Percentiles rank a stretch among this genome's conserved stretches.
These are phyloP conservation scores for Candida silvicultrix DNA, from an alignment of 805 yeast genomes.

Conservation along the genomic window DNA sequence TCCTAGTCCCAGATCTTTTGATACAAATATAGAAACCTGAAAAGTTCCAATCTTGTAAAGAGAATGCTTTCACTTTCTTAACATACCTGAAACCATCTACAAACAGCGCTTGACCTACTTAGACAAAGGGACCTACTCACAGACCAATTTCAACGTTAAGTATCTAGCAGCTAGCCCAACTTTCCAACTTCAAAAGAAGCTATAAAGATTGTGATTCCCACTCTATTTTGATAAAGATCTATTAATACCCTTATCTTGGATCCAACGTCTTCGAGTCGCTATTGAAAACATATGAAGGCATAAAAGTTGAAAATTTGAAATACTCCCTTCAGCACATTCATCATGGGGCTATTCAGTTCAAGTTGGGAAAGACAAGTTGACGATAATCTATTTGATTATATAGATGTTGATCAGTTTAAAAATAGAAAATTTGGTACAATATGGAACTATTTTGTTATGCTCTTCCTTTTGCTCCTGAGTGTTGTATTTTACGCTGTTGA, in stretches of 20 bases:
- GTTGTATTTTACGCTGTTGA: constrained; percentile 58
- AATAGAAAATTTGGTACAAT: constrained; percentile 39
- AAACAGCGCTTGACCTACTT: too few species aligned
- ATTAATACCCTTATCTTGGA: too few species aligned
- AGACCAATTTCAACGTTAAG: too few species aligned
- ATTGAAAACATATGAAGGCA: too few species aligned
- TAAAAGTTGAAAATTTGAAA: too few species aligned
- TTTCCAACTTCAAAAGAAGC: too few species aligned
- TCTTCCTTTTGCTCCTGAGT: constrained; percentile 34
- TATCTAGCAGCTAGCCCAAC: too few species aligned
- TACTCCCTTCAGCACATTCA: not conserved
- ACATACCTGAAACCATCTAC: not conserved
- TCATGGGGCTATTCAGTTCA: constrained; percentile 22
- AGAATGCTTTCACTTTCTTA: not conserved
- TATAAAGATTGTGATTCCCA: too few species aligned
- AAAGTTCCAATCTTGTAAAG: not conserved
- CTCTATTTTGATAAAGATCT: too few species aligned
- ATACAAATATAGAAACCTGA: not conserved
- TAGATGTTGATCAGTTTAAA: constrained; percentile 40
- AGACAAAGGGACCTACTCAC: too few species aligned
- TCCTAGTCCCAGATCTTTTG: not conserved
- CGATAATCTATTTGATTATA: constrained; percentile 39
- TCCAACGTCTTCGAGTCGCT: too few species aligned
- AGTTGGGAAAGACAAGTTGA: constrained; percentile 29
- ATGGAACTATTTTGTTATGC: constrained; percentile 33